Percentiles rank a stretch among this genome's conserved stretches.
Evolutionary conservation across 345 rosid genomes (phyloP).

Genomic region (Mallotus nudiflorus): DNA sequence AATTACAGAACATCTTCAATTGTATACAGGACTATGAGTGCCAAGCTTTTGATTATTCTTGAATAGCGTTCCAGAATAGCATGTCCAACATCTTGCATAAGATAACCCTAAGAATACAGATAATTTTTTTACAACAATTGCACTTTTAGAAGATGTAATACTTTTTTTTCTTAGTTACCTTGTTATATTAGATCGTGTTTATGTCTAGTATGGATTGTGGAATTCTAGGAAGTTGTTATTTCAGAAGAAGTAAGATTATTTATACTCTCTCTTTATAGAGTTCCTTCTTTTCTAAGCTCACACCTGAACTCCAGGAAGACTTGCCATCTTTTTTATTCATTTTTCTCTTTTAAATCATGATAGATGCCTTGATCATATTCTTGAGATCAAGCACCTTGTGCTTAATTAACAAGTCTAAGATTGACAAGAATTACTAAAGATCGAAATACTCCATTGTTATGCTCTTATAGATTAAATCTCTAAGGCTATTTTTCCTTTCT

Average conservation of each 20-base stretch:
- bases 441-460: conserved; percentile 86
- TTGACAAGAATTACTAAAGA: conserved; percentile 67
- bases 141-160: background rate
- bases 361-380: conserved; percentile 89
- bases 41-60: conserved; percentile 88
- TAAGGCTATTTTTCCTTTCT: conserved; percentile 96
- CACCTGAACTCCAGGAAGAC: conserved; percentile 88
- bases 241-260: conserved; percentile 69
- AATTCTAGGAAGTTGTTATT: conserved; percentile 79
- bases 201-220: conserved; percentile 90
- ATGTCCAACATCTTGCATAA: conserved; percentile 76
- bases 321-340: conserved; percentile 75
- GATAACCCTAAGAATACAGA: background rate
- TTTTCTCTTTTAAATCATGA: conserved; percentile 86
- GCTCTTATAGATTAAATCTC: conserved; percentile 82
- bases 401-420: conserved; percentile 75
- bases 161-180: conserved; percentile 36
- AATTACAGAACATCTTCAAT: conserved; percentile 89
- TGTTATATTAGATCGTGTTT: conserved; percentile 80
- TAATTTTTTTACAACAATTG: background rate
- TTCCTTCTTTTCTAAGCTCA: conserved; percentile 92
- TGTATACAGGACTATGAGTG: conserved; percentile 67
- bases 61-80: conserved; percentile 95
- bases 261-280: conserved; percentile 92
- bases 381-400: conserved; percentile 84